Evolutionary conservation across 441 rosid genomes (phyloP).

Genomic region (Flueggea neowawraea): DNA sequence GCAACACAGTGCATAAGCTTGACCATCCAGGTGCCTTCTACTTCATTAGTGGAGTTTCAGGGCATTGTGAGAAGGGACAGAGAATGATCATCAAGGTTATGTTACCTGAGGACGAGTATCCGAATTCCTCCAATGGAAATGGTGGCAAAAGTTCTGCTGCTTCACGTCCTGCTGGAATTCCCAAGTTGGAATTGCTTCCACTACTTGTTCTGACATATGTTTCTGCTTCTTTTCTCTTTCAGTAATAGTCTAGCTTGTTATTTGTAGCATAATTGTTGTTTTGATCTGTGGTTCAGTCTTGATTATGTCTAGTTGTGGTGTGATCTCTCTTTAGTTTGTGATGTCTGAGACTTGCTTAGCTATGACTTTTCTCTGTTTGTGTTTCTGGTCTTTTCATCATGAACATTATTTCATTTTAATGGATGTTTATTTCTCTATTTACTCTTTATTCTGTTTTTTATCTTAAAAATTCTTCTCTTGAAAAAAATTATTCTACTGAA

Average conservation of each 20-base stretch:
- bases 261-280: neutral
- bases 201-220: constrained; percentile 9
- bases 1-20: constrained; percentile 50
- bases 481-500: no score
- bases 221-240: constrained; percentile 16
- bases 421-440: no score
- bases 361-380: no score
- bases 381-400: no score
- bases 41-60: constrained; percentile 77
- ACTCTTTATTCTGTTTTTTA: no score
- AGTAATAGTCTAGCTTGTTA: constrained; percentile 8
- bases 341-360: no score
- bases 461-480: no score
- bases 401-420: no score
- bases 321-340: neutral
- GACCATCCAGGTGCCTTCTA: constrained; percentile 62
- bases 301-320: neutral
- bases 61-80: constrained; percentile 78
- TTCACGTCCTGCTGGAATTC: constrained; percentile 7
- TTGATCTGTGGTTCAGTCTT: neutral
- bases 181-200: constrained; percentile 8
- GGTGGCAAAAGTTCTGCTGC: constrained; percentile 18
- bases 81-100: constrained; percentile 77
- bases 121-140: constrained; percentile 2
- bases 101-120: constrained; percentile 20